Base-by-base conservation (phyloP, 345 rosid genomes). In the Euclidium syriacum region DNA sequence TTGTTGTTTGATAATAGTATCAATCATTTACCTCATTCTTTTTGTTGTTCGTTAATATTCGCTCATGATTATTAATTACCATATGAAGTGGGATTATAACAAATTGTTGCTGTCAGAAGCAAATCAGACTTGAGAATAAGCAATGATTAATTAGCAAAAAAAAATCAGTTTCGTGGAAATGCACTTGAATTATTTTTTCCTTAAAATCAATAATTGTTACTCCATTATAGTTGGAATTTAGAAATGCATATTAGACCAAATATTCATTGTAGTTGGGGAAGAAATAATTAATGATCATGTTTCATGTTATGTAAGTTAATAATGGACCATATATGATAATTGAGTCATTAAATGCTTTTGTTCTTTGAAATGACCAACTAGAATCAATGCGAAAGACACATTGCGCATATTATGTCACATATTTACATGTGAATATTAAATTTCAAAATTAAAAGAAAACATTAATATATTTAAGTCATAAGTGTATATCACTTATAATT, bases 281-380 rank as follows among this genome's bases (percentile, higher is more conserved):
- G 19, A 26, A 46, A 55, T 41, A 30, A 30, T 11, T 18, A 54
- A 30, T 49, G 49, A 61, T 35, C 42, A 53, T 41, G 41, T 39
- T 52, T 65, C 70, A 48, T 67, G 72, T 60, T 52, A 34, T 46
- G 12, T 36, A 27, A 29, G 26, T 48, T 53, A 38, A 54, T 62
- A 64, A 63, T 55, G 39, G 51, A 52, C 52, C 15, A 40, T 55
- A 40, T 55, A 22, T 53, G 50, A 48, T 39, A 22, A 55, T 2
- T n/a, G 30, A 30, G 58, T 48, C 36, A 52, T 24, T 56, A 32
- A 46, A 56, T 63, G 59, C 10, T 15, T 47, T 23, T 48, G 58
- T 63, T 56, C 40, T 71, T 56, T 71, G 53, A 43, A 54, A 56
- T 47, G 53, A 63, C 75, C 58, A 63, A 23, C 52, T 48, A 30